Percentiles rank a stretch among this genome's conserved stretches.
These are phyloP conservation scores for Zymoseptoria tritici DNA, from an alignment of 2,329 filamentous ascomycete genomes.

Conservation along the genomic window DNA sequence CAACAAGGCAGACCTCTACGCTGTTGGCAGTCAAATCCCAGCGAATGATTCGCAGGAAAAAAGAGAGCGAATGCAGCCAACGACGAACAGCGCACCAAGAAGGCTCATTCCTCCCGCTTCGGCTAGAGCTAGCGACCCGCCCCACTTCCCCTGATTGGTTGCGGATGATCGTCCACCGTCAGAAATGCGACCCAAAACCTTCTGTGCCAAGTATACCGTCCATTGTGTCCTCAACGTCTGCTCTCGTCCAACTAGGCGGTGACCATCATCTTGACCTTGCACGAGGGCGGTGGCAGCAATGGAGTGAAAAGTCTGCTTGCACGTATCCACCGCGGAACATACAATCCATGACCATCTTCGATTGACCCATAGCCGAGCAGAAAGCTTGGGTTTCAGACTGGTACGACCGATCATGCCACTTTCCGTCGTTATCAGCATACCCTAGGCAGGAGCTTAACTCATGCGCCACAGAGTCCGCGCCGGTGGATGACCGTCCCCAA, in stretches of 20 bases:
- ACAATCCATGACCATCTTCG: neutral
- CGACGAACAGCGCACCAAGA: neutral
- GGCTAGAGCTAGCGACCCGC: neutral
- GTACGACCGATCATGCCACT: neutral
- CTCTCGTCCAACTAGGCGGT: neutral
- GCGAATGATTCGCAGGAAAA: neutral
- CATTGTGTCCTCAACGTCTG: neutral
- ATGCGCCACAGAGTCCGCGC: neutral
- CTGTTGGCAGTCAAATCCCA: neutral
- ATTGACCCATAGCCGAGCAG: neutral
- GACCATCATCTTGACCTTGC: neutral
- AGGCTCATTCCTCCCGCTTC: neutral
- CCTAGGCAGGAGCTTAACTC: neutral
- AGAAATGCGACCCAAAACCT: neutral
- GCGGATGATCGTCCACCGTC: neutral
- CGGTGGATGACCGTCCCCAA: neutral
- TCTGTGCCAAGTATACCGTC: neutral
- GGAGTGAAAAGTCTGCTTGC: neutral
- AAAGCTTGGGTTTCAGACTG: neutral
- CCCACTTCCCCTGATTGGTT: neutral
- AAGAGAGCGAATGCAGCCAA: neutral
- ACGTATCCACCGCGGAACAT: neutral
- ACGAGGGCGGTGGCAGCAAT: neutral
- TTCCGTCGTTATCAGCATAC: neutral
- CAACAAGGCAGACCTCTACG: neutral